Evolutionary conservation across 2,329 filamentous ascomycete species (phyloP), one percentile per base, ranked within the genome.

Genomic region (Xylariomycetidae sp.): DNA sequence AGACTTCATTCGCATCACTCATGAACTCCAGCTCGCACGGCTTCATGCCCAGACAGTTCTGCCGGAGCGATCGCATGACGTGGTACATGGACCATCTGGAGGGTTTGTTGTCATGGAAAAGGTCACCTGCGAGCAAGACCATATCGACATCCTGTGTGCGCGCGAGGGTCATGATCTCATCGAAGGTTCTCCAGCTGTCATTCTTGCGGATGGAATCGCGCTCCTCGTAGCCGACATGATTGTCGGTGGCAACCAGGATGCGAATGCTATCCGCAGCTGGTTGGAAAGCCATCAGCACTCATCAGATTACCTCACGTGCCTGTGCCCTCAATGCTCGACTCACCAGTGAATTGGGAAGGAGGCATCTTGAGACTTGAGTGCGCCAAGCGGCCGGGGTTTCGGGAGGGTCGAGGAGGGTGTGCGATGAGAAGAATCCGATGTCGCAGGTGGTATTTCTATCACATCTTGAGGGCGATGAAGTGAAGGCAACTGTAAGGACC

Each of bases 61-160:
- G 83, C 33, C 92, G 81, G 19, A 98, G 70, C 2, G 86, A 92
- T 19, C 87, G 81, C 87, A 96, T 96, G 41, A 98, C 92, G 56
- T 98, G 87, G 57, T 92, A 96, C 75, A 98, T 85, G 18, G 89
- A 82, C 55, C 95, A 95, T 39, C 92, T 78, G 6, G 88, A 95
- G 3, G 92, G 93, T 52, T 95, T 95, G 60, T 98, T 98, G 49
- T 98, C 90, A 57, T 98, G 93, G 56, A 98, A 98, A 1, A 98
- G 74, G 56, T 98, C 92, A 29, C 92, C 92, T 3, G 83, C 90
- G 4, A 98, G 78, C 2, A 98, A 72, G 1, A 98, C 85, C 92
- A 98, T 96, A 60, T 98, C 92, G 45, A 98, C 92, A 64, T 98
- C 92, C 55, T 82, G 73, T 20, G 81, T 78, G 53, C 82, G 85